A percentile compares a stretch with the other conserved stretches of the same genome.
These are phyloP conservation scores for Zasmidium citrigriseum DNA, from an alignment of 2,329 filamentous ascomycete genomes.

Conservation along the genomic window DNA sequence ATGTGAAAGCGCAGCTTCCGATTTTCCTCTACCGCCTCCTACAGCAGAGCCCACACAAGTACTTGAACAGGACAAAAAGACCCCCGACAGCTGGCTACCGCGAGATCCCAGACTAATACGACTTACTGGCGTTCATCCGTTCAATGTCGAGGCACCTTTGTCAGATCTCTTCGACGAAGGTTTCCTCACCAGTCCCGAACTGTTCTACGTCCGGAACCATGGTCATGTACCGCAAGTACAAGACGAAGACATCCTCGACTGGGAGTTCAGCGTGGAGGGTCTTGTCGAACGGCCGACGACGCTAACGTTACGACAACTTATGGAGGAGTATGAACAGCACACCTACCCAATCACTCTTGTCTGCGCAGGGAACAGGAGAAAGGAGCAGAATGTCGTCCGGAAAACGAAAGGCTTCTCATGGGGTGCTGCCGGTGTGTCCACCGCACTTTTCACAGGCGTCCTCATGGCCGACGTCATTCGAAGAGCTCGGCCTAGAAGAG, in stretches of 20 bases:
- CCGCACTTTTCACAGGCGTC: slow-evolving; percentile 83
- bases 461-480: slow-evolving; percentile 70
- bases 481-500: slow-evolving; percentile 66
- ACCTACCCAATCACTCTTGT: slow-evolving; percentile 88
- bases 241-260: slow-evolving; percentile 71
- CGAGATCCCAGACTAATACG: slow-evolving; percentile 81
- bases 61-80: slow-evolving; percentile 75
- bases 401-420: slow-evolving; percentile 95
- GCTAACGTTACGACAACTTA: slow-evolving; percentile 70
- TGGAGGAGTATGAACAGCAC: slow-evolving; percentile 74
- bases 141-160: slow-evolving; percentile 85
- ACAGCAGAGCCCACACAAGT: slow-evolving; percentile 60
- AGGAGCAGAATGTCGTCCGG: slow-evolving; percentile 87
- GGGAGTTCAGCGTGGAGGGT: slow-evolving; percentile 85
- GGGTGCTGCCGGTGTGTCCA: slow-evolving; percentile 85
- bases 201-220: slow-evolving; percentile 93
- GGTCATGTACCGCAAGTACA: slow-evolving; percentile 75
- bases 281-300: slow-evolving; percentile 75
- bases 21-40: slow-evolving; percentile 70
- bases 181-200: slow-evolving; percentile 81
- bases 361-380: slow-evolving; percentile 86
- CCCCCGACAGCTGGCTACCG: slow-evolving; percentile 78
- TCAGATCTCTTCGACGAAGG: slow-evolving; percentile 76
- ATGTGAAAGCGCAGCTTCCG: slow-evolving; percentile 55
- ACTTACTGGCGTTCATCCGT: slow-evolving; percentile 84